Evolutionary conservation across 1,139 yeast genomes (phyloP), one percentile per base, ranked within the genome.

Genomic region (Zygotorulaspora mrakii): DNA sequence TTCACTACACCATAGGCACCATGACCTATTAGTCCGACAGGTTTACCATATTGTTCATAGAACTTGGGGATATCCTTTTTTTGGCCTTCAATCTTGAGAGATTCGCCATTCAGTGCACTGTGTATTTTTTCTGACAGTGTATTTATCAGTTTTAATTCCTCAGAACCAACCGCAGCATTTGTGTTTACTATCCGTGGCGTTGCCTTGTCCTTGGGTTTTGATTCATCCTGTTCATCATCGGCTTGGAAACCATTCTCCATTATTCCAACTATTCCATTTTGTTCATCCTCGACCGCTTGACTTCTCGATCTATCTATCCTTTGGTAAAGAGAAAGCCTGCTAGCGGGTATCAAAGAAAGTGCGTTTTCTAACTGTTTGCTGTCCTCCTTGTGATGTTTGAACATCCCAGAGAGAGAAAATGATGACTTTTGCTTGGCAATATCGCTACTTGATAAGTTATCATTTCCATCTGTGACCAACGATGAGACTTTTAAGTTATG

Each of bases 1-100:
- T 79, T 76, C 20, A 82, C 85, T 1, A 78, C 68, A 27, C 89
- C 89, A 57, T 79, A 81, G 0, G 86, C 70, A 2, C 88, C 89
- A 46, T 74, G 76, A 2, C 89, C 89, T 25, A 81, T 72, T 7
- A 79, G 70, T 10, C 81, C 82, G 40, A 71, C 70, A 17, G 79
- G 72, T 35, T 71, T 70, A 5, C 89, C 89, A 53, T 80, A 82
- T 48, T 79, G 72, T 22, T 74, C 74, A 2, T 55, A 43, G 20
- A 66, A 54, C 17, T 48, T 53, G 5, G 43, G 25, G 33, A 64
- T 67, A 31, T 63, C 64, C 12, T 30, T 38, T 18, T 38, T 36
- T 11, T 35, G 33, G 13, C 33, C 27, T 14, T 61, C 46, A 3
- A 49, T 49, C 16, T 57, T 57, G 17, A 17, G 32, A 16, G 9